Base-by-base conservation (phyloP, 1,139 yeast genomes). In the Yamadazyma atmosphaerica region DNA sequence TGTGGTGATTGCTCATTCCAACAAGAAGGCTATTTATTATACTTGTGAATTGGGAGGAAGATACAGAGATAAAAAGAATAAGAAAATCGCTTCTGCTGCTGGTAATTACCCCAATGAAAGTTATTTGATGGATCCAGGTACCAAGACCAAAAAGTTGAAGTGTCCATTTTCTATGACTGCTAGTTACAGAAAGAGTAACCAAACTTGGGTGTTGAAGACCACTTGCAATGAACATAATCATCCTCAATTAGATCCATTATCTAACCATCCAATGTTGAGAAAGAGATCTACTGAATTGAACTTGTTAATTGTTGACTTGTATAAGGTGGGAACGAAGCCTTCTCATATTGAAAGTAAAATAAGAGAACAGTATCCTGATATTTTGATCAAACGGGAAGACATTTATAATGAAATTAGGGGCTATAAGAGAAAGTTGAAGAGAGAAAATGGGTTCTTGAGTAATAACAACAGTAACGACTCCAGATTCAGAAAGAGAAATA, bases 101-200 rank as follows among this genome's bases (percentile, higher is more conserved):
- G n/a, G 15, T 27, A 32, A 32, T 24, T 25, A 60, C 33, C 54
- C 59, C 23, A 70, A 62, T 28, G 65, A 63, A 39, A 69, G 65
- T 4, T 70, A 68, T 48, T 55, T 67, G 39, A 51, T 69, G 43
- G 77, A 71, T 46, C 69, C 73, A 10, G 63, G 60, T 44, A 65
- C 77, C 32, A 75, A 61, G 45, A 74, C 81, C 14, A 76, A 77
- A 51, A 76, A 74, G 51, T 71, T 74, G 46, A 71, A 70, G 50
- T 77, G 83, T 53, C 82, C 81, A 18, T 77, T 75, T 52, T 65
- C 79, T 18, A 76, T 77, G 79, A 76, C 80, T 33, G 82, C 83
- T 22, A 66, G 71, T 45, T 76, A 58, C 53, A 74, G 76, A 36
- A 77, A 77, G 50, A 61, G 69, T 33, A 67, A 68, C 35, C 69